Evolutionary conservation across 1,284 basidiomycete genomes (phyloP), one percentile per base, ranked within the genome.

Genomic region (Leccinum fallax): DNA sequence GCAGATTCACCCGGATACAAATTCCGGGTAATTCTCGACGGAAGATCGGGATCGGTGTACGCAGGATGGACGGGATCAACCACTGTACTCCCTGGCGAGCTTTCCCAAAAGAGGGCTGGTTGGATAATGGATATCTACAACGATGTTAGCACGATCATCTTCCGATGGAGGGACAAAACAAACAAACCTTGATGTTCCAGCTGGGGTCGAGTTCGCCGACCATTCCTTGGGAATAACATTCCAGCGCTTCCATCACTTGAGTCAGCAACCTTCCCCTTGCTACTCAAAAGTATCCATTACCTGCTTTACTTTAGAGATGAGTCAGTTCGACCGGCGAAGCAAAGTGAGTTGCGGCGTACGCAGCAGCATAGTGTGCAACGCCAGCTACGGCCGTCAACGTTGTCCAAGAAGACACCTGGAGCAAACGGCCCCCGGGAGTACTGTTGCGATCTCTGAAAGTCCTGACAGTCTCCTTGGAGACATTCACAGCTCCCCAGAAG

Each of bases 401-500:
- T 3, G 55, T 53, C 15, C 55, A 55, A 43, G 70, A 72, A 10
- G 73, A 72, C 43, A 71, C 34, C 40, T 75, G 73, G 36, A 72
- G 34, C 51, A 75, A 57, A 59, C 64, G 68, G 15, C 78, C 78
- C n/a, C 79, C 78, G 1, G 61, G 38, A 5, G 70, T 73, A 16
- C 54, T 15, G 59, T 80, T 80, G 43, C 62, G 53, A 43, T 80
- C 78, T 57, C 78, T 74, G 67, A 80, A 78, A 32, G 74, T 60
- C 55, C 59, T 65, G 60, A 79, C 63, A 8, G 76, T 78, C 63
- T 78, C 62, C 61, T 68, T 78, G 4, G 68, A 68, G 46, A 77
- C 66, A 55, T 73, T 70, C 3, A 65, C 67, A 11, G 77, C 69
- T 4, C 77, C 79, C 77, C 78, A 80, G 58, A 78, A 79, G 46